phyloP scores from a whole-genome alignment of 75 land plant species.

The Cunninghamia lanceolata region DNA sequence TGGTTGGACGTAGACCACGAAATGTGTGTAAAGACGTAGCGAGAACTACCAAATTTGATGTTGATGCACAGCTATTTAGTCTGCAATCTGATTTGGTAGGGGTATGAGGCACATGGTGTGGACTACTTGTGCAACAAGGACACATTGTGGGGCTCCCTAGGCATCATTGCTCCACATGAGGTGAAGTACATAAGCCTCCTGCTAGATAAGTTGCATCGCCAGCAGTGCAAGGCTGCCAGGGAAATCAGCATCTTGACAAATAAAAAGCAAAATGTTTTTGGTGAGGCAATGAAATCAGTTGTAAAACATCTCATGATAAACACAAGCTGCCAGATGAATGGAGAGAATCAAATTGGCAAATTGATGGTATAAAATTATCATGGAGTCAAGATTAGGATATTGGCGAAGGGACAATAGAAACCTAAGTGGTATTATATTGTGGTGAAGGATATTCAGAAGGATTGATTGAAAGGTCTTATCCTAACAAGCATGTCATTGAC shows the following conservation, averaged over 20 bases:
- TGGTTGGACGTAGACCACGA: constrained; percentile 70
- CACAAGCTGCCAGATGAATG: too few species aligned
- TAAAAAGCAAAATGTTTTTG: too few species aligned
- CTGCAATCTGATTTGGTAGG: constrained; percentile 57
- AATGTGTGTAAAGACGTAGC: constrained; percentile 75
- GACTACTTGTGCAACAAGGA: constrained; percentile 26
- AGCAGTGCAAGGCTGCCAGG: constrained; percentile 57
- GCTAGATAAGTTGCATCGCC: constrained; percentile 33
- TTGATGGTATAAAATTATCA: too few species aligned
- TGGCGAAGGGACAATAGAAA: too few species aligned
- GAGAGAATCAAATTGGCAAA: too few species aligned
- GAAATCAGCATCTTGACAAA: constrained; percentile 71
- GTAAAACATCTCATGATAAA: too few species aligned
- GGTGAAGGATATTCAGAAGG: too few species aligned
- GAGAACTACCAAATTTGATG: constrained; percentile 51
- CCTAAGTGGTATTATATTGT: too few species aligned
- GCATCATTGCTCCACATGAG: constrained; percentile 35
- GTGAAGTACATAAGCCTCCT: constrained; percentile 36
- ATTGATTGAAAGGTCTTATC: too few species aligned
- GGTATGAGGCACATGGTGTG: constrained; percentile 61
- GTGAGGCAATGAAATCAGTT: too few species aligned
- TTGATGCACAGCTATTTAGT: constrained; percentile 70
- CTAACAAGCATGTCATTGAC: too few species aligned
- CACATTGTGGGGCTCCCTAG: constrained; percentile 12
- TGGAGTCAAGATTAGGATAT: too few species aligned